phyloP scores from a whole-genome alignment of 2,329 filamentous ascomycete genomes.

The Pseudocercospora vitis region DNA sequence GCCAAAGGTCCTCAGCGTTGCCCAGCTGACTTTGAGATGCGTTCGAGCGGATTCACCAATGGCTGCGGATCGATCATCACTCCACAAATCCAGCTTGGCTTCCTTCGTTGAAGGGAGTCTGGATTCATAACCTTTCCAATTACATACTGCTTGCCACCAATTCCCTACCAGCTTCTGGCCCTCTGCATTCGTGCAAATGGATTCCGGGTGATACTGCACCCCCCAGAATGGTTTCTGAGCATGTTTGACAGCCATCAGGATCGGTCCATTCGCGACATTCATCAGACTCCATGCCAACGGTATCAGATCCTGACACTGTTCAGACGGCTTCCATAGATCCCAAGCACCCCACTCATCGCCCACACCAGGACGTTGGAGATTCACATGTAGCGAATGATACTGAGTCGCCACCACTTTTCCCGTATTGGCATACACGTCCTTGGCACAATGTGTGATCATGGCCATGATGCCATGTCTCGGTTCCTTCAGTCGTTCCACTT shows the following conservation, averaged over 20 bases:
- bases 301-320: conserved; percentile 40
- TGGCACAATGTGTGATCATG: conserved; percentile 58
- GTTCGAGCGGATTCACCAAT: background rate
- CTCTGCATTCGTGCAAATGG: conserved; percentile 72
- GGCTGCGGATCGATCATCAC: background rate
- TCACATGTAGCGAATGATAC: conserved; percentile 66
- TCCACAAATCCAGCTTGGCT: background rate
- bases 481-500: conserved; percentile 64
- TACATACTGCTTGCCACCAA: conserved; percentile 68
- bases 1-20: background rate
- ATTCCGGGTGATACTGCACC: conserved; percentile 89
- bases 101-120: conserved; percentile 6
- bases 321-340: conserved; percentile 42
- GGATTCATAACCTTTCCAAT: conserved; percentile 20
- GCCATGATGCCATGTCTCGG: conserved; percentile 82
- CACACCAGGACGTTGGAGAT: conserved; percentile 38
- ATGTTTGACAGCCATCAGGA: conserved; percentile 78
- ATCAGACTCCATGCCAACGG: conserved; percentile 52
- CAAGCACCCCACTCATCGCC: conserved; percentile 37
- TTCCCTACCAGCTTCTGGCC: conserved; percentile 66
- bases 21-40: conserved; percentile 11
- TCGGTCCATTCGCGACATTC: conserved; percentile 50
- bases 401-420: conserved; percentile 67
- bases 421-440: conserved; percentile 66
- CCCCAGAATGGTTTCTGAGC: conserved; percentile 73